Evolutionary conservation across 192 early-diverging fungal genomes (phyloP), one percentile per base, ranked within the genome.

Genomic region (Umbelopsis sp.): DNA sequence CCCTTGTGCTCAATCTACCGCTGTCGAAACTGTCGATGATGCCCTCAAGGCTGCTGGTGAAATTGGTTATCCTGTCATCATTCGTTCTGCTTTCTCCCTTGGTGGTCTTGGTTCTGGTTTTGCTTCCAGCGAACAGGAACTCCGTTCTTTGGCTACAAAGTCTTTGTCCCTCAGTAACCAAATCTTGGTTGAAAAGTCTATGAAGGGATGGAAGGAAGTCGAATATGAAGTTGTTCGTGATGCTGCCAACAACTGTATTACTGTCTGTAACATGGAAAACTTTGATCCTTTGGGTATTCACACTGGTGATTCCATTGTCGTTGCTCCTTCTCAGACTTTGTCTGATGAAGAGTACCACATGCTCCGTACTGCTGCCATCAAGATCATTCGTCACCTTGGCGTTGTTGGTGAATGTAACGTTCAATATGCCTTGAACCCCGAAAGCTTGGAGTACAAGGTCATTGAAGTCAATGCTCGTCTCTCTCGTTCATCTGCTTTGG

Each of bases 191-290:
- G 96, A 99, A 77, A 85, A 87, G 70, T 94, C 92, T 14, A 97
- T 99, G 95, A 96, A 96, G 79, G 97, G 97, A 29, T 99, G 97
- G 96, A 99, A 99, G 81, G 97, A 99, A 84, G 88, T 99, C 59
- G 97, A 99, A 84, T 99, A 99, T 79, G 97, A 99, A 78, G 96
- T 99, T 38, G 96, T 99, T 29, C 92, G 97, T 72, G 97, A 99
- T 81, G 90, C 94, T 54, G 87, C 90, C 56, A 90, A 99, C 82
- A 99, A 99, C 85, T 99, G 97, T 81, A 96, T 99, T 67, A 98
- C 97, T 29, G 96, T 99, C 45, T 99, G 97, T 82, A 99, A 99
- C 87, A 99, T 98, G 96, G 96, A 99, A 81, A 99, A 99, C 91
- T 98, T 99, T 87, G 97, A 99, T 73, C 97, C 97, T 25, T 91